A percentile compares a stretch with the other conserved stretches of the same genome.
Conservation (phyloP, 192 early-diverging fungal genomes). For the Entomortierella parvispora region DNA sequence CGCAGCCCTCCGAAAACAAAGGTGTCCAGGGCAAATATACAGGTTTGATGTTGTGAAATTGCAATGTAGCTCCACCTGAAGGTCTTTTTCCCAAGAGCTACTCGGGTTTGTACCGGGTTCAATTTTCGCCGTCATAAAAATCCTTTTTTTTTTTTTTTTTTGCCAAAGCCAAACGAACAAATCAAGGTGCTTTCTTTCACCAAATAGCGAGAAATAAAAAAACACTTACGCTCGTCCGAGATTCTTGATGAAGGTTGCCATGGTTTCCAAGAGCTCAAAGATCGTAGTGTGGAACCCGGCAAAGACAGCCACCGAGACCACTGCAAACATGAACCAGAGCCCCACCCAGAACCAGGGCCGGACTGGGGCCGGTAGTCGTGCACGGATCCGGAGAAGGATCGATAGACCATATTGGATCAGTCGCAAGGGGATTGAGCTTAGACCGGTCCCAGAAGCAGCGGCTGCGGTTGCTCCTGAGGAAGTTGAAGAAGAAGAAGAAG, state of each 20-base stretch:
- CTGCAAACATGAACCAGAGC: slow-evolving; percentile 24
- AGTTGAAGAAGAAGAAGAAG: background rate
- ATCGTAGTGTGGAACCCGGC: slow-evolving; percentile 38
- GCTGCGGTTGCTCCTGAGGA: background rate
- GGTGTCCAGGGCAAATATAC: no score
- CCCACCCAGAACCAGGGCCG: slow-evolving; percentile 52
- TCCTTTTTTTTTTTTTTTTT: no score
- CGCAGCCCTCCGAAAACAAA: no score
- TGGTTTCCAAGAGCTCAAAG: slow-evolving; percentile 38
- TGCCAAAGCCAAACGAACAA: no score
- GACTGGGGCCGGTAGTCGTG: slow-evolving; percentile 12
- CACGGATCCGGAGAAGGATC: slow-evolving; percentile 24
- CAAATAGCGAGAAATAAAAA: no score
- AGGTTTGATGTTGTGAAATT: no score
- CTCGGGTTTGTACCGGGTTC: no score
- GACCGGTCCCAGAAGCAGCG: slow-evolving; percentile 4
- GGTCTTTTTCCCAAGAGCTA: no score
- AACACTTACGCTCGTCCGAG: slow-evolving; percentile 46
- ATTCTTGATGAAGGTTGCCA: slow-evolving; percentile 32
- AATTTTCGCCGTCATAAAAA: no score
- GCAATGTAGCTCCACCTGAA: no score
- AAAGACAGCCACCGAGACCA: slow-evolving; percentile 22
- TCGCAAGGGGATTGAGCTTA: slow-evolving; percentile 20
- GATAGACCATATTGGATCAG: slow-evolving; percentile 20
- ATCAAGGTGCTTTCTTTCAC: no score